phyloP scores from a whole-genome alignment of 1,284 basidiomycete species.

The Heterobasidion parviporum region DNA sequence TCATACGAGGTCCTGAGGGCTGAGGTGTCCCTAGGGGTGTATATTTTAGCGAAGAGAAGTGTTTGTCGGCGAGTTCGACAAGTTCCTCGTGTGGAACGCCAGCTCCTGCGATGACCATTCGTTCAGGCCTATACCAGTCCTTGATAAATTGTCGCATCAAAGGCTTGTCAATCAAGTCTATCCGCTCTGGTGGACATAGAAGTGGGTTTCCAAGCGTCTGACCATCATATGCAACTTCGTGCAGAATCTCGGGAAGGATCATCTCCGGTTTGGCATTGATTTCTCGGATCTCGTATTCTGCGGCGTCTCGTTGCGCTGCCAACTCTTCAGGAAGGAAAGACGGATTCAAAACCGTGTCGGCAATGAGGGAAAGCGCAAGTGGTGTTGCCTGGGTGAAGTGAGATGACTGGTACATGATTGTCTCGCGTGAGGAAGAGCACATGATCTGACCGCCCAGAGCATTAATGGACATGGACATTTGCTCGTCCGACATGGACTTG shows the following conservation, averaged over 20 bases:
- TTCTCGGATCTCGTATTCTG: slow-evolving; percentile 90
- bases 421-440: slow-evolving; percentile 87
- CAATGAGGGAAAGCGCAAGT: slow-evolving; percentile 79
- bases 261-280: slow-evolving; percentile 87
- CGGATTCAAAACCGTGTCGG: slow-evolving; percentile 86
- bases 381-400: slow-evolving; percentile 85
- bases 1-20: slow-evolving; percentile 19
- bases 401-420: slow-evolving; percentile 97
- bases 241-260: slow-evolving; percentile 90
- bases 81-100: slow-evolving; percentile 89
- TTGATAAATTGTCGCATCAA: slow-evolving; percentile 64
- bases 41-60: slow-evolving; percentile 71
- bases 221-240: slow-evolving; percentile 76
- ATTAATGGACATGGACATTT: slow-evolving; percentile 82
- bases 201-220: slow-evolving; percentile 86
- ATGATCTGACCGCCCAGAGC: slow-evolving; percentile 88
- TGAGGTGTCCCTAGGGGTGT: slow-evolving; percentile 20
- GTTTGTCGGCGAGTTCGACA: slow-evolving; percentile 76
- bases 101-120: slow-evolving; percentile 91
- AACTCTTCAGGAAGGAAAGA: slow-evolving; percentile 76
- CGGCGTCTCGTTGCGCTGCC: slow-evolving; percentile 78
- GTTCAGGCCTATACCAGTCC: slow-evolving; percentile 87
- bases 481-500: slow-evolving; percentile 47
- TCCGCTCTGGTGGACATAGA: slow-evolving; percentile 81
- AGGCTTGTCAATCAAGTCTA: slow-evolving; percentile 61